phyloP scores from a whole-genome alignment of 2,329 filamentous ascomycete species.

The Claviceps sp. region DNA sequence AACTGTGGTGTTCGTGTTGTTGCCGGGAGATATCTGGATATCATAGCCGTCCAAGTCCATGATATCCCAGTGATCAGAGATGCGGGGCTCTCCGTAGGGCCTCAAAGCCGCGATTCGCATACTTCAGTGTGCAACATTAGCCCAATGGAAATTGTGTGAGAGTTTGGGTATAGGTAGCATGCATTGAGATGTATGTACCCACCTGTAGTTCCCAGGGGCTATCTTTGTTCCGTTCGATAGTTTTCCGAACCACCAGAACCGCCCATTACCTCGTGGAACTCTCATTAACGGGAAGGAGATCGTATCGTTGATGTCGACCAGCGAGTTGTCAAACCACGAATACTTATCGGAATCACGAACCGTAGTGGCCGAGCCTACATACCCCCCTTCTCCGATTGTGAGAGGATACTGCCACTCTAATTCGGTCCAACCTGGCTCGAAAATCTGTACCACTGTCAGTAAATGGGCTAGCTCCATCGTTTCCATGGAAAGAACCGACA shows the following conservation, averaged over 20 bases:
- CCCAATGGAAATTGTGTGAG: not conserved
- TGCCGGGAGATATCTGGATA: slow-evolving; percentile 22
- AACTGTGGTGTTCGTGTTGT: slow-evolving; percentile 14
- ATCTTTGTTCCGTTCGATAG: slow-evolving; percentile 28
- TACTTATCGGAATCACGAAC: slow-evolving; percentile 3
- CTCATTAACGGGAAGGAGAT: slow-evolving; percentile 23
- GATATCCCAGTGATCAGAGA: slow-evolving; percentile 29
- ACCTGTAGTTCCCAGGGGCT: slow-evolving; percentile 27
- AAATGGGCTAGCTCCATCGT: not conserved
- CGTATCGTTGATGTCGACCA: slow-evolving; percentile 21
- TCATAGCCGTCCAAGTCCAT: slow-evolving; percentile 16
- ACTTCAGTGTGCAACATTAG: slow-evolving; percentile 9
- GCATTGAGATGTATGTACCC: not conserved
- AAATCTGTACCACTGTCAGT: slow-evolving; percentile 18
- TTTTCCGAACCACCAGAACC: slow-evolving; percentile 29
- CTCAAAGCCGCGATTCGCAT: slow-evolving; percentile 28
- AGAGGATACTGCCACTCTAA: slow-evolving; percentile 29
- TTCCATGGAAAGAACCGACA: slow-evolving; percentile 12
- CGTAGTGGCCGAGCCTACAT: slow-evolving; percentile 28
- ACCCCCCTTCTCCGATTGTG: slow-evolving; percentile 22
- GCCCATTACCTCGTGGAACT: slow-evolving; percentile 19
- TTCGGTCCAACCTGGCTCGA: slow-evolving; percentile 24
- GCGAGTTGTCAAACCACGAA: slow-evolving; percentile 1
- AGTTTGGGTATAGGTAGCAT: not conserved
- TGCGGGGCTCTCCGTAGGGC: slow-evolving; percentile 26